phyloP scores from a whole-genome alignment of 768 basidiomycete genomes.

The Polyporus arcularius region DNA sequence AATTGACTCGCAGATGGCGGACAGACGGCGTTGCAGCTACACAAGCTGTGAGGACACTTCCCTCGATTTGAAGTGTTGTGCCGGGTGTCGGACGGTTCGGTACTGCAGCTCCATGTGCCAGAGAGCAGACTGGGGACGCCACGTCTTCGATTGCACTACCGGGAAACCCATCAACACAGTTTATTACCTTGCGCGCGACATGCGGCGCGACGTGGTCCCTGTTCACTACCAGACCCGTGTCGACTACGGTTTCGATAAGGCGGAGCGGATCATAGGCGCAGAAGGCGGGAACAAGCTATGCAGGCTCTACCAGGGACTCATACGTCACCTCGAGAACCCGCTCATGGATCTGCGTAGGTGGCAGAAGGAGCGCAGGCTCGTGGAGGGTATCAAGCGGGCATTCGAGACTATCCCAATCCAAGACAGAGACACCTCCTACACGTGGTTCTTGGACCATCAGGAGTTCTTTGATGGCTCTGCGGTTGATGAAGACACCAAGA shows the following conservation, averaged over 20 bases:
- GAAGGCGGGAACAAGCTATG: too few relatives aligned
- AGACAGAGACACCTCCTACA: conserved; percentile 33
- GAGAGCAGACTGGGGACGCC: conserved; percentile 29
- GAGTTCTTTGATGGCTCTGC: conserved; percentile 27
- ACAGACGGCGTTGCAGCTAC: too few relatives aligned
- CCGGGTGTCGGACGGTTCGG: conserved; percentile 23
- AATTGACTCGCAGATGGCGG: too few relatives aligned
- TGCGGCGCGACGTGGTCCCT: conserved; percentile 27
- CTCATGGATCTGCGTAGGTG: conserved; percentile 13
- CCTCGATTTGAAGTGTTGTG: neutral
- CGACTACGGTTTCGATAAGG: conserved; percentile 39
- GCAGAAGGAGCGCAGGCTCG: conserved; percentile 29
- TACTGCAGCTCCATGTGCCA: conserved; percentile 39
- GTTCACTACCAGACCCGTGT: conserved; percentile 32
- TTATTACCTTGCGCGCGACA: conserved; percentile 31
- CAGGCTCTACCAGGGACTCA: conserved; percentile 30
- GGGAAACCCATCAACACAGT: conserved; percentile 31
- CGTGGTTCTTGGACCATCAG: conserved; percentile 40
- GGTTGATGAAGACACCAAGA: neutral
- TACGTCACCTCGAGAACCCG: conserved; percentile 12
- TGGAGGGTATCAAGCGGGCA: conserved; percentile 34
- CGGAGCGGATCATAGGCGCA: conserved; percentile 30
- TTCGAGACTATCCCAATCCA: conserved; percentile 16
- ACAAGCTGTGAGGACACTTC: neutral
- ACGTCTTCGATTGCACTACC: conserved; percentile 37